phyloP scores from a whole-genome alignment of 2,329 filamentous ascomycete species.

The Pestalotiopsis sp. region DNA sequence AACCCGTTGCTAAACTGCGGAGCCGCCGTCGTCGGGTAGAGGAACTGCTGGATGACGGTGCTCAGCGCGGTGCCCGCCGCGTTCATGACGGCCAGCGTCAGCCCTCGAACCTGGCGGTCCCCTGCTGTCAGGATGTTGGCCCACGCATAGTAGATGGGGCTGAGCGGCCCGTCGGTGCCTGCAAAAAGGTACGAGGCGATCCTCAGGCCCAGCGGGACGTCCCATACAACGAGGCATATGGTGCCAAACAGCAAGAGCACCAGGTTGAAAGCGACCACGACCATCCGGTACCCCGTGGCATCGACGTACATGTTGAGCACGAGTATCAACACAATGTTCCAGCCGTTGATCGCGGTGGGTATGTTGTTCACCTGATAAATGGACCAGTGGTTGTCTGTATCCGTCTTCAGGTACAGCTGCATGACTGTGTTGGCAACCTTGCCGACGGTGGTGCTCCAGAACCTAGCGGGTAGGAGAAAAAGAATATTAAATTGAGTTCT shows the following conservation, averaged over 20 bases:
- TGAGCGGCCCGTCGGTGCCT: conserved; percentile 34
- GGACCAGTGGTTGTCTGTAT: conserved; percentile 25
- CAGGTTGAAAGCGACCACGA: conserved; percentile 31
- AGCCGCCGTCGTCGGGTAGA: conserved; percentile 33
- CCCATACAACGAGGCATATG: conserved; percentile 31
- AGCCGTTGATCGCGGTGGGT: conserved; percentile 29
- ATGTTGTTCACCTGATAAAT: conserved; percentile 30
- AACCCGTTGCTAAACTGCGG: conserved; percentile 30
- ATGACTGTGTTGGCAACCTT: conserved; percentile 29
- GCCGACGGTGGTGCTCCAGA: conserved; percentile 27
- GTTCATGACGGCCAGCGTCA: conserved; percentile 36
- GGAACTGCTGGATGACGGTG: conserved; percentile 32
- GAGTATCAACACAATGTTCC: conserved; percentile 28
- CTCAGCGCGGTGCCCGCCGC: conserved; percentile 31
- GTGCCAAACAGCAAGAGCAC: conserved; percentile 30
- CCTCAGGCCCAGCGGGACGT: conserved; percentile 31
- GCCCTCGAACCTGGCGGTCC: conserved; percentile 33
- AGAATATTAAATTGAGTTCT: no score
- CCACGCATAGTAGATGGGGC: conserved; percentile 34
- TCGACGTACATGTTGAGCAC: conserved; percentile 28
- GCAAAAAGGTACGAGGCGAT: conserved; percentile 36
- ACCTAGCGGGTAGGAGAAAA: conserved; percentile 14
- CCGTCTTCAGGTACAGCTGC: conserved; percentile 27
- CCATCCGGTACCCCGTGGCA: conserved; percentile 31
- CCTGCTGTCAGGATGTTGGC: conserved; percentile 34